A percentile compares a stretch with the other conserved stretches of the same genome.
Conservation (phyloP, 495 filamentous ascomycete genomes). For the Clavariopsis aquatica region DNA sequence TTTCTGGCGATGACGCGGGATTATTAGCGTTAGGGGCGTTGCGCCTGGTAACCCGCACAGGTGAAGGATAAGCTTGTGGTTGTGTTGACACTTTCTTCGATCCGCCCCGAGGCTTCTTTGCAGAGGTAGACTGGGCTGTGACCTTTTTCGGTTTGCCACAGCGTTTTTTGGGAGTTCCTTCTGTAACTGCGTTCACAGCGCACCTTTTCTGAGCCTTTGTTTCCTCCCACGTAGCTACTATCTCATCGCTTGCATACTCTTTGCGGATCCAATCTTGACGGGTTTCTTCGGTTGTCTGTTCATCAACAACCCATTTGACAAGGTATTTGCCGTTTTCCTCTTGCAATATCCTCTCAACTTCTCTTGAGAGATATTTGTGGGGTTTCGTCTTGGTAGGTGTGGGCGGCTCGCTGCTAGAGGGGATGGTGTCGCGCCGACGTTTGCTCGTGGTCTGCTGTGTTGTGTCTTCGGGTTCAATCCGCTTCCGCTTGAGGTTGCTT, state of each 20-base stretch:
- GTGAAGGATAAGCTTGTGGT: background rate
- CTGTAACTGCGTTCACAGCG: background rate
- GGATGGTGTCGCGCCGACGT: background rate
- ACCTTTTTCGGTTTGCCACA: background rate
- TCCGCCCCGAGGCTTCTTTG: background rate
- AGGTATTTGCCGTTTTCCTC: background rate
- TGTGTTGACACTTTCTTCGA: background rate
- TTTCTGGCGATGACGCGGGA: background rate
- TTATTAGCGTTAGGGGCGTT: background rate
- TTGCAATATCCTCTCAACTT: background rate
- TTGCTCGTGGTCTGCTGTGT: background rate
- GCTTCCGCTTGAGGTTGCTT: conserved; percentile 3
- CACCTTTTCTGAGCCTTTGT: background rate
- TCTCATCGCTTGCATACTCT: background rate
- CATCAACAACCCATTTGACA: conserved; percentile 12
- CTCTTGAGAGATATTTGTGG: background rate
- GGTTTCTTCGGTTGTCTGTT: background rate
- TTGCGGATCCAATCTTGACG: conserved; percentile 1
- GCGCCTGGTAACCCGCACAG: background rate
- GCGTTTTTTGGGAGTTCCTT: background rate
- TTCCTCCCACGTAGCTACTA: conserved; percentile 12
- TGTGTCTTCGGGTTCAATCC: background rate
- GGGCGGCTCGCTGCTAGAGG: background rate
- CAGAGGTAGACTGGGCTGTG: background rate
- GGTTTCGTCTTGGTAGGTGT: background rate